Evolutionary conservation across 257 asterid species (phyloP).

Genomic region (Solanum rostratum): DNA sequence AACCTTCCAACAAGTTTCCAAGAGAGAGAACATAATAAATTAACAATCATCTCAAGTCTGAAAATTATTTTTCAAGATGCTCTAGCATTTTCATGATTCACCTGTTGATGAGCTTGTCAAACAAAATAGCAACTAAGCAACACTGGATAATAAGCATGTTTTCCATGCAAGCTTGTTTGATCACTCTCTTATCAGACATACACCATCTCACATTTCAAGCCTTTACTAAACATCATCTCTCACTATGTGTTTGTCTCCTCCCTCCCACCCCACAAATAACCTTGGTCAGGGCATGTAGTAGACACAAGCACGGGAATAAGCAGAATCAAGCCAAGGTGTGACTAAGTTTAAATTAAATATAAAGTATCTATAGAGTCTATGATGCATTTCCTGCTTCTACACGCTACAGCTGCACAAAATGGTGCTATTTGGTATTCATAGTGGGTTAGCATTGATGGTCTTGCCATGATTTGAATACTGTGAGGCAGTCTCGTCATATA

Average conservation of each 20-base stretch:
- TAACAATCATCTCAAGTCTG: neutral
- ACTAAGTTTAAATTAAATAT: neutral
- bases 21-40: neutral
- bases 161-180: neutral
- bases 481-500: neutral
- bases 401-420: neutral
- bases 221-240: neutral
- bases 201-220: neutral
- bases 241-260: neutral
- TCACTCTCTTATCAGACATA: neutral
- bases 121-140: neutral
- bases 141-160: neutral
- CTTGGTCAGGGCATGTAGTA: neutral
- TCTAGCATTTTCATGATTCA: neutral
- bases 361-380: neutral
- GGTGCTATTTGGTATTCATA: neutral
- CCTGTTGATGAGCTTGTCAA: neutral
- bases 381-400: neutral
- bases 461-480: neutral
- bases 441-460: neutral
- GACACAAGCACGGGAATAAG: neutral
- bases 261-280: neutral
- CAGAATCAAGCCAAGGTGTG: neutral
- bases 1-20: neutral
- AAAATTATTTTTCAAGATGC: neutral